Evolutionary conservation across 345 rosid species (phyloP).

Genomic region (Eucalyptus pauciflora): DNA sequence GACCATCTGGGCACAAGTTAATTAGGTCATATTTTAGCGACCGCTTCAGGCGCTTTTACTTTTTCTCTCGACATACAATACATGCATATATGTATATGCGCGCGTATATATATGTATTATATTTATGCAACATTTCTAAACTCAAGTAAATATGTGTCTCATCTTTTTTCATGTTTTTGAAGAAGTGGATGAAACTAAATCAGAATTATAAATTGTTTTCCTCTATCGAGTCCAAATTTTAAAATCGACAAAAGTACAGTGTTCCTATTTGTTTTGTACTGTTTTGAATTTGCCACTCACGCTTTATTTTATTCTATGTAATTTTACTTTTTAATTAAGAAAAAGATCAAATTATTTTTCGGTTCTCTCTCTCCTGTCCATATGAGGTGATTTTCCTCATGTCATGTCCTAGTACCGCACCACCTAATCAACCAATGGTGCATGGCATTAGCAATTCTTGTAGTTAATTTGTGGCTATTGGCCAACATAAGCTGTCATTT

Average conservation of each 20-base stretch:
- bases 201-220: neutral
- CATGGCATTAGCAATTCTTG: neutral
- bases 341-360: neutral
- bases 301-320: neutral
- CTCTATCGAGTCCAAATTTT: neutral
- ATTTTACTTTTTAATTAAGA: neutral
- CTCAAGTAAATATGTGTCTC: neutral
- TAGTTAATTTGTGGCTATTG: neutral
- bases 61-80: neutral
- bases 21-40: neutral
- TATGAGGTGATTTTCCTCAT: neutral
- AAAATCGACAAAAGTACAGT: neutral
- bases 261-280: neutral
- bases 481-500: neutral
- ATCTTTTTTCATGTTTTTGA: neutral
- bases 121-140: neutral
- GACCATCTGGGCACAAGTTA: neutral
- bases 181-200: neutral
- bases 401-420: neutral
- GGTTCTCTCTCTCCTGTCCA: neutral
- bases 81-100: too few relatives aligned
- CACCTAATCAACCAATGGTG: neutral
- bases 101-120: neutral
- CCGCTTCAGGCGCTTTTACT: neutral
- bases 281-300: neutral